Evolutionary conservation across 148 eudicot species (phyloP).

Genomic region (Silene conica): DNA sequence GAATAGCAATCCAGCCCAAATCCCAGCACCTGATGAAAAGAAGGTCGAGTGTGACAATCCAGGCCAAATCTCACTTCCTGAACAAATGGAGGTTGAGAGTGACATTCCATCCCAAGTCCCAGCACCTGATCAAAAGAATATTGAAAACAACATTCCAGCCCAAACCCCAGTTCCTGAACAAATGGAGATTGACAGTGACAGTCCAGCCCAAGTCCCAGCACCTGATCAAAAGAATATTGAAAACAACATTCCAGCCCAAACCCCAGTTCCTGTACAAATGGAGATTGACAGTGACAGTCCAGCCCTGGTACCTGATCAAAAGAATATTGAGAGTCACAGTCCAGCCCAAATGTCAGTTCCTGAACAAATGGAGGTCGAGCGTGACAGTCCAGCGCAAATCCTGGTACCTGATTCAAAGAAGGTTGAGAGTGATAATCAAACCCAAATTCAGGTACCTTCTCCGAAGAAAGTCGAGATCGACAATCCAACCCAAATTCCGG

Average conservation of each 20-base stretch:
- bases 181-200: background rate
- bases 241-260: background rate
- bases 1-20: background rate
- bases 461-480: background rate
- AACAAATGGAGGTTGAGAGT: background rate
- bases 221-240: constrained; percentile 1
- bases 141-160: background rate
- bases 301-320: background rate
- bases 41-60: background rate
- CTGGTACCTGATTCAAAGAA: constrained; percentile 1
- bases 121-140: constrained; percentile 2
- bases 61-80: background rate
- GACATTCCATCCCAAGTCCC: background rate
- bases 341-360: background rate
- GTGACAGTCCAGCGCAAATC: background rate
- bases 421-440: constrained; percentile 5
- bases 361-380: background rate
- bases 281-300: background rate
- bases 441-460: background rate
- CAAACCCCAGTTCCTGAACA: background rate
- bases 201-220: background rate
- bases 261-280: background rate
- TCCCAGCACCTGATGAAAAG: background rate
- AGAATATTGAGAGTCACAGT: background rate
- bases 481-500: background rate